phyloP scores from a whole-genome alignment of 2,329 filamentous ascomycete genomes.

The Ophioceras dolichostomum region DNA sequence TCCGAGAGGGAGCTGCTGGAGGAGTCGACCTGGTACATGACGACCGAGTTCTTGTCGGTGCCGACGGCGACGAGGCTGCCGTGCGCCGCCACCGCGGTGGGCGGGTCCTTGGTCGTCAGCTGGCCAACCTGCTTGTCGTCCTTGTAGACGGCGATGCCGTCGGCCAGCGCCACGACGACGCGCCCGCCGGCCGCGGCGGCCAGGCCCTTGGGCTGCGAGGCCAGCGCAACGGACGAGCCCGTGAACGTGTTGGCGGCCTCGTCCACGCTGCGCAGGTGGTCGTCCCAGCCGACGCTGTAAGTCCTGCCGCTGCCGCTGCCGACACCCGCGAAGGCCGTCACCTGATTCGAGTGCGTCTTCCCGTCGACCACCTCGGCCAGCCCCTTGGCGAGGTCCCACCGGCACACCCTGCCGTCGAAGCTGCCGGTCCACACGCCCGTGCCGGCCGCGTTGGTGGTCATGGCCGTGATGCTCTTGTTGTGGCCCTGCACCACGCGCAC shows the following conservation, averaged over 20 bases:
- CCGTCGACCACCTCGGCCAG: constrained; percentile 62
- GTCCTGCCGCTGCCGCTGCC: constrained; percentile 48
- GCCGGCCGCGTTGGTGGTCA: too few relatives aligned
- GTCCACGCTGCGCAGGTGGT: constrained; percentile 72
- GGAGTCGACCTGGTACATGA: constrained; percentile 53
- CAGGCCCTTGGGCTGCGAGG: constrained; percentile 71
- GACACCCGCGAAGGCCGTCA: constrained; percentile 58
- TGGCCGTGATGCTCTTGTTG: constrained; percentile 78
- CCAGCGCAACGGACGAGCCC: constrained; percentile 53
- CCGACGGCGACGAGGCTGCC: constrained; percentile 63
- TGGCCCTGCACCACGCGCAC: constrained; percentile 71
- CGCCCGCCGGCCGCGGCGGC: constrained; percentile 34
- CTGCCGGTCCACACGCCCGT: constrained; percentile 72
- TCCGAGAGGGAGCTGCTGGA: constrained; percentile 42
- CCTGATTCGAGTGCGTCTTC: constrained; percentile 72
- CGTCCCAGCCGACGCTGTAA: constrained; percentile 92
- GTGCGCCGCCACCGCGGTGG: constrained; percentile 60
- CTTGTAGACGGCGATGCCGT: constrained; percentile 40
- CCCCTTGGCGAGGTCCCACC: constrained; percentile 68
- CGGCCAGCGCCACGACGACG: constrained; percentile 45
- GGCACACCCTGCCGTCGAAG: constrained; percentile 77
- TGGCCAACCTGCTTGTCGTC: constrained; percentile 41
- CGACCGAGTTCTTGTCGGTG: constrained; percentile 54
- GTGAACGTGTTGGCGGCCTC: constrained; percentile 63
- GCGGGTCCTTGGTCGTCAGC: constrained; percentile 45